A percentile compares a stretch with the other conserved stretches of the same genome.
Evolutionary conservation across 148 eudicot genomes (phyloP).

Genomic region (Fagopyrum esculentum): DNA sequence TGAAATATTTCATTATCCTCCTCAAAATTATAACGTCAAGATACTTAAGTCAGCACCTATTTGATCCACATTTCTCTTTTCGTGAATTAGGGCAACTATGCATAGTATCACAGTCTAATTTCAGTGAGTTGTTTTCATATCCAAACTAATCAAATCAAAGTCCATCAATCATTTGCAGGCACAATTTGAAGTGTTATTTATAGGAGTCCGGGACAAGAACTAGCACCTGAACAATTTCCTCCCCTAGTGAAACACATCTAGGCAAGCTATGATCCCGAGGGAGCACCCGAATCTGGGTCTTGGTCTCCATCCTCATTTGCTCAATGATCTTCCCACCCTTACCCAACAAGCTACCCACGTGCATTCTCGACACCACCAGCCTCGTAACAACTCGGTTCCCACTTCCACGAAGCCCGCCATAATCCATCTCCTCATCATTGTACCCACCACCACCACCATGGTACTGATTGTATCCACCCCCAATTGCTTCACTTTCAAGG

Average conservation of each 20-base stretch:
- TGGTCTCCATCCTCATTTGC: conserved; percentile 96
- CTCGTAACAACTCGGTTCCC: conserved; percentile 73
- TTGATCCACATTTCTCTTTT: too few species aligned
- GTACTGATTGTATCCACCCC: conserved; percentile 15
- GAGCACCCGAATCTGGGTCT: conserved; percentile 89
- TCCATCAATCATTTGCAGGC: conserved; percentile 17
- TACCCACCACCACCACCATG: conserved; percentile 25
- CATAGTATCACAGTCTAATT: too few species aligned
- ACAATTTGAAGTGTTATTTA: not conserved
- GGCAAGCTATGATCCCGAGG: conserved; percentile 90
- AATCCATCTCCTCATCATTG: conserved; percentile 35
- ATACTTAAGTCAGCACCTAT: not conserved
- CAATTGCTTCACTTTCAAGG: conserved; percentile 57
- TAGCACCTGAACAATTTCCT: conserved; percentile 98
- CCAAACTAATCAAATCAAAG: conserved; percentile 1
- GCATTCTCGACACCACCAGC: conserved; percentile 90
- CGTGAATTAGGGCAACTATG: too few species aligned
- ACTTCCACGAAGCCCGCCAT: conserved; percentile 29
- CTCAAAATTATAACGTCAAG: not conserved
- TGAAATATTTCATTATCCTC: not conserved
- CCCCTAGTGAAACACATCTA: conserved; percentile 78
- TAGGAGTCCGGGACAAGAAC: not conserved
- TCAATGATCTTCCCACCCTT: conserved; percentile 98
- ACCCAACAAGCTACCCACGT: conserved; percentile 91
- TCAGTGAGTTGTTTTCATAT: too few species aligned